Base-by-base conservation (phyloP, 2,329 filamentous ascomycete species). In the Aspergillus carbonarius region DNA sequence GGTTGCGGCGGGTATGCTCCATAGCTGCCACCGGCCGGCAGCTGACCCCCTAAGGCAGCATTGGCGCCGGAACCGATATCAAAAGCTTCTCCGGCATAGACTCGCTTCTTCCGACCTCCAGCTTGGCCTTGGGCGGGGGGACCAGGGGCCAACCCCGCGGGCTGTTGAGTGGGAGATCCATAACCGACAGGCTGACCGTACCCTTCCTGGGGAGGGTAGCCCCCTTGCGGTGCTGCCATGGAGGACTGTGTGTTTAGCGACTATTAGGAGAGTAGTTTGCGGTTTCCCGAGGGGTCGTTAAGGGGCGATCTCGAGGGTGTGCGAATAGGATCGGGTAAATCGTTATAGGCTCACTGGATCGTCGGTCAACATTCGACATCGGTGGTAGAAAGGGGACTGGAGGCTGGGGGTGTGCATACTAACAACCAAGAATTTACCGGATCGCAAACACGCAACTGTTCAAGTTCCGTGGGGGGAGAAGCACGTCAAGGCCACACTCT, bases 11-110 rank as follows among this genome's bases (percentile, higher is more conserved):
- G 79, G 72, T 89, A 90, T 27, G 79, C 82, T 63, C 85, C 85
- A 68, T 88, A 91, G 77, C 82, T 76, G 78, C 87, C 74, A 57
- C 83, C 85, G 35, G 81, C 85, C 54, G 76, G 70, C 65, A 75
- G 70, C 72, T 78, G 76, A 62, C 76, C 74, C 66, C 80, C 73
- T 64, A 83, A 75, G 52, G 80, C 84, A 58, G 89, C 87, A 83
- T 98, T 98, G 71, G 90, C 91, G 69, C 93, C 95, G 52, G 85
- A 84, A 52, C 90, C 92, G 69, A 98, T 95, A 60, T 96, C 93
- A 76, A 96, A 99, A 47, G 93, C 93, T 76, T 96, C 90, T 58
- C 91, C 91, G 55, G 95, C 95, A 80, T 98, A 98, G 58, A 90
- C 89, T 81, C 92, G 86, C 85, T 96, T 96, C 86, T 96, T 97